Percentiles rank a stretch among this genome's conserved stretches.
Evolutionary conservation across 2,329 filamentous ascomycete genomes (phyloP).

Genomic region (Lachnellula suecica): DNA sequence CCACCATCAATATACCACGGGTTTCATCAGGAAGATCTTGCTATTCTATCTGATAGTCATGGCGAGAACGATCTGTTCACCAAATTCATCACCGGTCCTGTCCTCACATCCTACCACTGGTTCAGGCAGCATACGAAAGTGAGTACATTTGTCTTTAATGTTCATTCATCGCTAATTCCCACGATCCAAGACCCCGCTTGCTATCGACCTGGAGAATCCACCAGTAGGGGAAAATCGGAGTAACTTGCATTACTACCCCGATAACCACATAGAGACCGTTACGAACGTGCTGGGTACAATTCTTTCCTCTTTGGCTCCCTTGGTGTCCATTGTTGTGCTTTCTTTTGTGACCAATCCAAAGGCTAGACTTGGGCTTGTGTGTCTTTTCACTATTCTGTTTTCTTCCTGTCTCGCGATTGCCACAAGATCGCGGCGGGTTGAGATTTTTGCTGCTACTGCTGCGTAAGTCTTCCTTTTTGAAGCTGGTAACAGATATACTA

Average conservation of each 20-base stretch:
- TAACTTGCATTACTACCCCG: slow-evolving; percentile 9
- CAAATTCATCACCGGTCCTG: slow-evolving; percentile 9
- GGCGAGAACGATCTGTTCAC: slow-evolving; percentile 18
- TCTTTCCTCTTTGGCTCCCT: slow-evolving; percentile 14
- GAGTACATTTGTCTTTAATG: not conserved
- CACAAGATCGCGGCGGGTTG: slow-evolving; percentile 11
- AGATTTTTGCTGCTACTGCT: slow-evolving; percentile 13
- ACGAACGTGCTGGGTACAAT: slow-evolving; percentile 15
- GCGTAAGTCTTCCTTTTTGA: slow-evolving; percentile 3
- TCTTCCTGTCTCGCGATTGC: slow-evolving; percentile 10
- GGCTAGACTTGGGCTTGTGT: slow-evolving; percentile 10
- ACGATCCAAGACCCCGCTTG: not conserved
- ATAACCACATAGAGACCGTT: slow-evolving; percentile 3
- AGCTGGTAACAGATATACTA: not conserved
- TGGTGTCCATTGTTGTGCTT: slow-evolving; percentile 13
- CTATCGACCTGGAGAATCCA: slow-evolving; percentile 8
- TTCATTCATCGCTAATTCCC: not conserved
- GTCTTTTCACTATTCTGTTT: slow-evolving; percentile 16
- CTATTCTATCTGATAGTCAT: slow-evolving; percentile 11
- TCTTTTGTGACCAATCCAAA: slow-evolving; percentile 7
- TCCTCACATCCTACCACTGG: slow-evolving; percentile 8
- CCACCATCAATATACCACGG: slow-evolving; percentile 11
- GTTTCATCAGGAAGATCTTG: slow-evolving; percentile 10
- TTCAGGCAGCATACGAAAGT: slow-evolving; percentile 1
- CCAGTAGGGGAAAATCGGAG: slow-evolving; percentile 10